phyloP scores from a whole-genome alignment of 805 yeast species.

The Candida multigemmis region DNA sequence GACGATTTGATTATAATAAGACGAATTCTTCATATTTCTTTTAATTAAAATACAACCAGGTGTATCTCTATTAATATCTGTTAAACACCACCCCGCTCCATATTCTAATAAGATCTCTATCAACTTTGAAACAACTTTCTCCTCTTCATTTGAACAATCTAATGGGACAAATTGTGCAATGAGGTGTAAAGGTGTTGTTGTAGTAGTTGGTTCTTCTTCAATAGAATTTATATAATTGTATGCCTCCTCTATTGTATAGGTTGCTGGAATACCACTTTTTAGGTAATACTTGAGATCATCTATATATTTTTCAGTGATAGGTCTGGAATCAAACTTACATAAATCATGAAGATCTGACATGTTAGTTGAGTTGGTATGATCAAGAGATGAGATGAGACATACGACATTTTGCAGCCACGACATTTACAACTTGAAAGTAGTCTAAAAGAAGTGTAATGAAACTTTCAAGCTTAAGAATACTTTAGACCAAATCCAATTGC shows the following conservation, averaged over 20 bases:
- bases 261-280: slow-evolving; percentile 67
- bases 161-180: slow-evolving; percentile 48
- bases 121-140: slow-evolving; percentile 38
- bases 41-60: slow-evolving; percentile 75
- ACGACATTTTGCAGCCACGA: too few species aligned
- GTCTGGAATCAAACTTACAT: slow-evolving; percentile 41
- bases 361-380: too few species aligned
- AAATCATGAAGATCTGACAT: slow-evolving; percentile 73
- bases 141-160: slow-evolving; percentile 35
- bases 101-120: slow-evolving; percentile 62
- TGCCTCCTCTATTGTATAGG: slow-evolving; percentile 75
- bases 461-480: neutral
- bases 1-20: slow-evolving; percentile 44
- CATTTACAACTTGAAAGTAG: too few species aligned
- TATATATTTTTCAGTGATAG: slow-evolving; percentile 40
- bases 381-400: neutral
- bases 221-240: slow-evolving; percentile 42
- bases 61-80: slow-evolving; percentile 63
- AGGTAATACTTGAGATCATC: slow-evolving; percentile 37
- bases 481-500: neutral
- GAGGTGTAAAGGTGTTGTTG: slow-evolving; percentile 76
- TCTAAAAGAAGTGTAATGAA: too few species aligned
- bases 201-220: slow-evolving; percentile 35
- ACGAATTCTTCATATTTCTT: slow-evolving; percentile 30
- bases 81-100: slow-evolving; percentile 90